Base-by-base conservation (phyloP, 192 early-diverging fungal species). In the Gonapodya prolifera region DNA sequence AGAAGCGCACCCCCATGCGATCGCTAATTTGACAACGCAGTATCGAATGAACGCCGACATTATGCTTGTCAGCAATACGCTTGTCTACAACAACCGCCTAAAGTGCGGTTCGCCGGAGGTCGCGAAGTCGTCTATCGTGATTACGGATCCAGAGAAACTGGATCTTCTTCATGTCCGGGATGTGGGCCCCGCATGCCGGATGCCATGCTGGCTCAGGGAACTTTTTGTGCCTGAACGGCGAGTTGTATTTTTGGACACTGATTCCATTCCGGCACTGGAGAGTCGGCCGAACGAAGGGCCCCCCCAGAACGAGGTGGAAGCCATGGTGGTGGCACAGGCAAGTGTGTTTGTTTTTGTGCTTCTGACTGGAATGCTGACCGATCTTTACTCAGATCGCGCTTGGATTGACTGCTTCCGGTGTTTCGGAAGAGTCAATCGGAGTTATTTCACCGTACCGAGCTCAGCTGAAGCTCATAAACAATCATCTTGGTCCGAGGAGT, bases 1-100 rank as follows among this genome's bases (percentile, higher is more conserved):
- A 23, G 92, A 96, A 75, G 87, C 87, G 1, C 91, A 97, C 77
- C 95, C 97, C 0, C 81, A 89, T 30, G 84, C 94, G 0, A 89
- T 97, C 28, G 86, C 86, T 8, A 87, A 83, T 33, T 83, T 98
- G 33, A 85, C 89, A 75, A 86, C 89, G 76, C 97, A 98, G 79
- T 98, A 97, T 78, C 91, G 97, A 30, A 97, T 98, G 97, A 94
- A 92, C 81, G 79, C 85, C 29, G 95, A 95, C 34, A 93, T 98
- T 36, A 95, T 97, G 93, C 79, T 82, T 23, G 82, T 97, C 1
- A 88, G 91, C 16, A 98, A 97, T 80, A 81, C 83, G 13, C 81
- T 97, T 1, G 90, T 97, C 13, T 98, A 98, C 77, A 86, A 92
- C 80, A 82, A 90, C 69, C 85, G 91, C 34, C 81, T 98, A 75